Conservation (phyloP, 208 protist species). For the Acanthamoeba divionensis region DNA sequence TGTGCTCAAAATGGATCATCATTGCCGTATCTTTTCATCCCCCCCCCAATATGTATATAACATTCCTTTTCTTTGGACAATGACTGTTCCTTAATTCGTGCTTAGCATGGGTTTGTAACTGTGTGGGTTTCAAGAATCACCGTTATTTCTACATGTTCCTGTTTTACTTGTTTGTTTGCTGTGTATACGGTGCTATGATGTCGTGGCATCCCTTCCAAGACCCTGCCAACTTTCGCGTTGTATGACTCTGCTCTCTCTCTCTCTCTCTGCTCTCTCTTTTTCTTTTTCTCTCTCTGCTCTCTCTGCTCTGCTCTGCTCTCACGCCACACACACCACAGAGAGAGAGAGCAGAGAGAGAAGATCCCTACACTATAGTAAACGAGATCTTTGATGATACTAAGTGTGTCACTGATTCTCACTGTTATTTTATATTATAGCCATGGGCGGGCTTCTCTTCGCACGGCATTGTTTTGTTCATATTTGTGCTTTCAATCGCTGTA, state of each 20-base stretch:
- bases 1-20: constrained; percentile 32
- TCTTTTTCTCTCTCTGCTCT: not conserved
- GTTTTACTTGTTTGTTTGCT: not conserved
- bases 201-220: not conserved
- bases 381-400: not conserved
- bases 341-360: too few species aligned
- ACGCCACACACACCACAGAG: not conserved
- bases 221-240: not conserved
- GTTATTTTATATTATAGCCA: not conserved
- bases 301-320: not conserved
- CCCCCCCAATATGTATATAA: not conserved
- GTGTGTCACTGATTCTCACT: too few species aligned
- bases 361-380: too few species aligned
- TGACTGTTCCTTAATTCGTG: not conserved
- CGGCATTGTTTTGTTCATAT: constrained; percentile 4
- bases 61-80: not conserved
- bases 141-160: constrained; percentile 49
- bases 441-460: not conserved
- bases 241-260: not conserved
- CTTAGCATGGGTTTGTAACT: constrained; percentile 48
- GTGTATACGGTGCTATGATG: constrained; percentile 22
- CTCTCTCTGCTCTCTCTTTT: not conserved
- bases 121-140: constrained; percentile 47
- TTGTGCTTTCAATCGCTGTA: constrained; percentile 10
- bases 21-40: not conserved